phyloP scores from a whole-genome alignment of 2,329 filamentous ascomycete species.

The Zasmidium citrigriseum region DNA sequence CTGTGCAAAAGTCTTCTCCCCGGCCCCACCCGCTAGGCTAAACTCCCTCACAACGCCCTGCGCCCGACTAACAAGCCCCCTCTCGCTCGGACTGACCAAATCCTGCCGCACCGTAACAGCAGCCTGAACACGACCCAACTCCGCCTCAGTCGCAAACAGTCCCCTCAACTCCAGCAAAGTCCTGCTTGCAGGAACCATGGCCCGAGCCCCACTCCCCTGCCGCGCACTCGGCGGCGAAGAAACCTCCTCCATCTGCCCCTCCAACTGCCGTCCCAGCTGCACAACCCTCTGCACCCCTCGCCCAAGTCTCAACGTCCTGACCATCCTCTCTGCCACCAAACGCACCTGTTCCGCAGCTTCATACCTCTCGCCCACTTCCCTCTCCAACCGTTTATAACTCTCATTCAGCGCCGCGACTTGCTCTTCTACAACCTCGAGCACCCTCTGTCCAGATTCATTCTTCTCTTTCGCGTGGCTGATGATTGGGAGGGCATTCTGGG shows the following conservation, averaged over 20 bases:
- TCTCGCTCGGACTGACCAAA: constrained; percentile 71
- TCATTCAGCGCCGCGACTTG: constrained; percentile 80
- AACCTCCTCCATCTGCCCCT: constrained; percentile 78
- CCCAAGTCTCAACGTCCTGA: constrained; percentile 76
- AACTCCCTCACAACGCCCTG: constrained; percentile 84
- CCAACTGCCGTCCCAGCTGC: constrained; percentile 79
- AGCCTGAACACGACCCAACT: constrained; percentile 71
- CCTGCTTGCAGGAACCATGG: constrained; percentile 77
- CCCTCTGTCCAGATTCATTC: constrained; percentile 68
- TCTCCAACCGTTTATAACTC: constrained; percentile 81
- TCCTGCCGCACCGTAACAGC: constrained; percentile 70
- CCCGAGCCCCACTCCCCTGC: constrained; percentile 61
- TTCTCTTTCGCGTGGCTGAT: constrained; percentile 76
- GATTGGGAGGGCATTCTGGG: constrained; percentile 77
- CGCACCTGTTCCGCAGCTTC: constrained; percentile 82
- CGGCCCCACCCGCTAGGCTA: constrained; percentile 54
- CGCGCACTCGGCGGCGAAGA: constrained; percentile 37
- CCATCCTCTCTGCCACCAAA: constrained; percentile 73
- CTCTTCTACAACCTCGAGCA: constrained; percentile 74
- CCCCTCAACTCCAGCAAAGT: constrained; percentile 67
- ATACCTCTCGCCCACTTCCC: constrained; percentile 82
- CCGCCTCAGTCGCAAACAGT: constrained; percentile 55
- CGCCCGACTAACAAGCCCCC: constrained; percentile 69
- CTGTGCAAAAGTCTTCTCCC: constrained; percentile 54
- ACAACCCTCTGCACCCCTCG: constrained; percentile 76